Evolutionary conservation across 164 flowering plant genomes (phyloP).

Genomic region (Akebia trifoliata): DNA sequence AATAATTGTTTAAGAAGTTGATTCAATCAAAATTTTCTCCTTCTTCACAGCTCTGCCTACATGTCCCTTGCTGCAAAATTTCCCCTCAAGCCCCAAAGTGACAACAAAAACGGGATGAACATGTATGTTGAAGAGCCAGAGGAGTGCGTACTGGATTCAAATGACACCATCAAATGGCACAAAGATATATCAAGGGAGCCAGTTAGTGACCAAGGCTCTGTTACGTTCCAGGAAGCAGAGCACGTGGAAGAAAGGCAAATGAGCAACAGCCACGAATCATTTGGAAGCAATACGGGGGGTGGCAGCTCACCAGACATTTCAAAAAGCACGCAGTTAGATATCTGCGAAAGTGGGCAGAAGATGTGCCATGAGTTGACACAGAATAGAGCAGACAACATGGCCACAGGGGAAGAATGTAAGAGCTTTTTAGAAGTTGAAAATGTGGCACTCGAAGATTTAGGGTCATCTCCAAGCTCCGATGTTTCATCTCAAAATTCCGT

Average conservation of each 20-base stretch:
- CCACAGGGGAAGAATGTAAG: slow-evolving; percentile 16
- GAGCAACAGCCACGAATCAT: slow-evolving; percentile 19
- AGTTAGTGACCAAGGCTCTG: slow-evolving; percentile 7
- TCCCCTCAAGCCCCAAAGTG: slow-evolving; percentile 26
- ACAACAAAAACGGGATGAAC: slow-evolving; percentile 1
- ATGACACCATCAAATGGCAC: slow-evolving; percentile 17
- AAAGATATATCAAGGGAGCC: slow-evolving; percentile 6
- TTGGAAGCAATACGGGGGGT: slow-evolving; percentile 13
- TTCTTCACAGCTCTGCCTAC: slow-evolving; percentile 49
- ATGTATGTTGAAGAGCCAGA: slow-evolving; percentile 31
- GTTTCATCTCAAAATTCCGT: slow-evolving; percentile 26
- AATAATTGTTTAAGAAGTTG: neutral
- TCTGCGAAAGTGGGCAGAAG: neutral
- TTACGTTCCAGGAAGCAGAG: slow-evolving; percentile 8
- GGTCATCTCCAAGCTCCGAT: slow-evolving; percentile 46
- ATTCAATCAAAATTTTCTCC: neutral
- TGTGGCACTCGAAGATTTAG: slow-evolving; percentile 33
- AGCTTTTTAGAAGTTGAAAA: slow-evolving; percentile 20
- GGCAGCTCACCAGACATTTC: slow-evolving; percentile 6
- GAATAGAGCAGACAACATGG: slow-evolving; percentile 3
- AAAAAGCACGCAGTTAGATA: slow-evolving; percentile 7
- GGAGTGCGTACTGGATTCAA: slow-evolving; percentile 6
- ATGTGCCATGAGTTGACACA: slow-evolving; percentile 10
- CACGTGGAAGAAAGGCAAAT: slow-evolving; percentile 16
- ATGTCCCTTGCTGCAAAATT: slow-evolving; percentile 51